A percentile compares a stretch with the other conserved stretches of the same genome.
Conservation (phyloP, 805 yeast species). For the Metschnikowia arizonensis region DNA sequence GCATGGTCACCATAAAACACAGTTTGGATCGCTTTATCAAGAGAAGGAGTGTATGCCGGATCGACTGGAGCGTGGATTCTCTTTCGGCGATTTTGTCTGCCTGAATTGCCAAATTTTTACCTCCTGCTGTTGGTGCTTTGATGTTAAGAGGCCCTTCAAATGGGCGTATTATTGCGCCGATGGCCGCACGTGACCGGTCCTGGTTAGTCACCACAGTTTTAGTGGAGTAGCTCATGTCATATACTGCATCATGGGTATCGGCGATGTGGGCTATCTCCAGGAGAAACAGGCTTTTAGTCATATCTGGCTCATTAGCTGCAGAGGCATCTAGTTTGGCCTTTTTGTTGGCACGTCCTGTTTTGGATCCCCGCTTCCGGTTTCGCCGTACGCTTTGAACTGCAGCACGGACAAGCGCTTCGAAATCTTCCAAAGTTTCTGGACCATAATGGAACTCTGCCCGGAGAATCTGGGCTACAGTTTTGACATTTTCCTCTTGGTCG, state of each 20-base stretch:
- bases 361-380: conserved; percentile 66
- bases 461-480: conserved; percentile 70
- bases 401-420: conserved; percentile 85
- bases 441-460: conserved; percentile 76
- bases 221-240: conserved; percentile 34
- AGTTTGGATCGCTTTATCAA: conserved; percentile 58
- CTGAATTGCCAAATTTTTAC: not conserved
- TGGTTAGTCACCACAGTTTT: conserved; percentile 24
- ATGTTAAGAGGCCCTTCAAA: conserved; percentile 1
- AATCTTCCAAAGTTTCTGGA: conserved; percentile 56
- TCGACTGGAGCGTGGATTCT: conserved; percentile 10
- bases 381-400: conserved; percentile 92
- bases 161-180: conserved; percentile 46
- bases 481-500: conserved; percentile 84
- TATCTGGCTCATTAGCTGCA: not conserved
- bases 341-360: conserved; percentile 21
- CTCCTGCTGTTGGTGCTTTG: not conserved
- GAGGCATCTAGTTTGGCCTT: conserved; percentile 6
- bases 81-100: conserved; percentile 7
- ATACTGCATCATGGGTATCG: conserved; percentile 32
- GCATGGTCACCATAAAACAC: conserved; percentile 46
- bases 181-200: conserved; percentile 45
- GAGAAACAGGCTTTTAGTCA: conserved; percentile 20
- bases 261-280: conserved; percentile 34
- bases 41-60: conserved; percentile 12